Percentiles rank a stretch among this genome's conserved stretches.
These are phyloP conservation scores for Fusarium subtropicale DNA, from an alignment of 2,329 filamentous ascomycete genomes.

Conservation along the genomic window DNA sequence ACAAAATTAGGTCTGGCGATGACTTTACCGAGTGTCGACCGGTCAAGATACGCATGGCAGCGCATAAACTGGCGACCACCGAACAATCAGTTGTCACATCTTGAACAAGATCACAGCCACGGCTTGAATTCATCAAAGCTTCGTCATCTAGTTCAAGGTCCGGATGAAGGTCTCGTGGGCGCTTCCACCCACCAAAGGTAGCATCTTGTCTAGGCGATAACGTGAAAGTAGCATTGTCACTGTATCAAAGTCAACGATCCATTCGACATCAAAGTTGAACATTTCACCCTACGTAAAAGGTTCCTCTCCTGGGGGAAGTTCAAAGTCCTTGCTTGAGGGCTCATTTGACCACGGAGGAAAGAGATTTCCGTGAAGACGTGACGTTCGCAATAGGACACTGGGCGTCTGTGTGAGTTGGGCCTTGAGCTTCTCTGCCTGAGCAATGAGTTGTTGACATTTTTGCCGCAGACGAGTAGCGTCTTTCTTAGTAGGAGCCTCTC, in stretches of 20 bases:
- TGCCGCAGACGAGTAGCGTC: slow-evolving; percentile 75
- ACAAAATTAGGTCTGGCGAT: not conserved
- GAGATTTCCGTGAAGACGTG: slow-evolving; percentile 81
- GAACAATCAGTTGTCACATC: slow-evolving; percentile 97
- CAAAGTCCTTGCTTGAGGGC: slow-evolving; percentile 72
- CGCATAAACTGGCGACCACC: slow-evolving; percentile 94
- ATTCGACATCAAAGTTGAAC: not conserved
- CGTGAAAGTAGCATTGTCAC: slow-evolving; percentile 75
- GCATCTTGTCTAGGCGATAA: slow-evolving; percentile 79
- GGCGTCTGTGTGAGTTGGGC: slow-evolving; percentile 31
- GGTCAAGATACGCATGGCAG: slow-evolving; percentile 75
- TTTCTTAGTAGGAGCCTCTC: slow-evolving; percentile 66
- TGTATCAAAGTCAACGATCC: slow-evolving; percentile 49
- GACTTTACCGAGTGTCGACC: slow-evolving; percentile 73
- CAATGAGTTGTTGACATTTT: slow-evolving; percentile 77
- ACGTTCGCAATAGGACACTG: slow-evolving; percentile 76
- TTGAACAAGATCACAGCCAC: slow-evolving; percentile 85
- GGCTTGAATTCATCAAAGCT: slow-evolving; percentile 66
- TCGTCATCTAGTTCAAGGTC: slow-evolving; percentile 49
- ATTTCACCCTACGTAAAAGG: slow-evolving; percentile 70
- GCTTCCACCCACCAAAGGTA: slow-evolving; percentile 87
- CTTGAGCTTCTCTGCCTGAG: slow-evolving; percentile 82
- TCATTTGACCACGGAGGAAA: slow-evolving; percentile 87
- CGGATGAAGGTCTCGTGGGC: slow-evolving; percentile 71
- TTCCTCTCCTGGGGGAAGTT: slow-evolving; percentile 58